These are phyloP conservation scores for Neurospora terricola DNA, from an alignment of 495 filamentous ascomycete species.

Conservation along the genomic window DNA sequence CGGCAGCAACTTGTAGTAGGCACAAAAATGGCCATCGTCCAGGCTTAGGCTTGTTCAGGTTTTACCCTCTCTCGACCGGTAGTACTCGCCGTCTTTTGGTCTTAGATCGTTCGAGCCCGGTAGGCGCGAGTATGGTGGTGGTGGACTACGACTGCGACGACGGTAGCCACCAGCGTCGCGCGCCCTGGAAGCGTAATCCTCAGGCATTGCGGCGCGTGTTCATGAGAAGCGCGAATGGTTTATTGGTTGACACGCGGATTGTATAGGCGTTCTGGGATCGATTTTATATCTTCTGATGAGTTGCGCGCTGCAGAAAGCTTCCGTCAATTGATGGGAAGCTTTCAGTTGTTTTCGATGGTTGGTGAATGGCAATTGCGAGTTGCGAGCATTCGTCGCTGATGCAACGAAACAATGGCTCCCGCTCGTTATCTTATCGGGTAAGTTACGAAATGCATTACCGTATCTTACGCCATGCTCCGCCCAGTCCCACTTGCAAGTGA, in stretches of 20 bases:
- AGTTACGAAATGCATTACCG: neutral
- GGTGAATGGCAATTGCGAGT: neutral
- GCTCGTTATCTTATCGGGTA: neutral
- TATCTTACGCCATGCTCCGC: neutral
- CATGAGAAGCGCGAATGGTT: neutral
- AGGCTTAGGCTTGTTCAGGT: slow-evolving; percentile 12
- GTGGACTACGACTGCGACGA: slow-evolving; percentile 8
- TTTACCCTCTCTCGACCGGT: slow-evolving; percentile 41
- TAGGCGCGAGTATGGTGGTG: slow-evolving; percentile 5
- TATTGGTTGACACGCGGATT: neutral
- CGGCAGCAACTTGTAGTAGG: slow-evolving; percentile 4
- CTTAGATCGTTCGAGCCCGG: slow-evolving; percentile 10
- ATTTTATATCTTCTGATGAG: neutral
- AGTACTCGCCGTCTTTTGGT: slow-evolving; percentile 20
- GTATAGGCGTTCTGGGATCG: neutral
- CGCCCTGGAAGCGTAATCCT: slow-evolving; percentile 9
- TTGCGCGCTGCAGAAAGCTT: neutral
- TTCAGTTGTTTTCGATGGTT: neutral
- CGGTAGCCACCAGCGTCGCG: slow-evolving; percentile 13
- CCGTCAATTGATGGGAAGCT: neutral
- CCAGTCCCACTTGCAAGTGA: neutral
- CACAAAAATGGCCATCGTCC: slow-evolving; percentile 5
- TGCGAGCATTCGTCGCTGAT: neutral
- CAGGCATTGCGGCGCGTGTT: slow-evolving; percentile 13
- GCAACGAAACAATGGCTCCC: neutral